Base-by-base conservation (phyloP, 192 early-diverging fungal genomes). In the Backusella westeae region DNA sequence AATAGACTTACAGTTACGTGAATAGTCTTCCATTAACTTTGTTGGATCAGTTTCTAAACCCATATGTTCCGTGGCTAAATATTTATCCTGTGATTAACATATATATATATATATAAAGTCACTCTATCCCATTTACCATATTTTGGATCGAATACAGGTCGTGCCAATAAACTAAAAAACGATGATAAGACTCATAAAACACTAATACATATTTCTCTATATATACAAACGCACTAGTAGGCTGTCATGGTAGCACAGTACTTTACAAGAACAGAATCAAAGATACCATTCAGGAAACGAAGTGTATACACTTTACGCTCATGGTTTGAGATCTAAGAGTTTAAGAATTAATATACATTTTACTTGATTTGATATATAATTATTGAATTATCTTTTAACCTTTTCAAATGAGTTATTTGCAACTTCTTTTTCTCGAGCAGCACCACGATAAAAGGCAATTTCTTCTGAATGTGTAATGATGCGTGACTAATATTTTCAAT, bases 391-490 rank as follows among this genome's bases (percentile, higher is more conserved):
- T 17, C 6, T 9, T 2, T 34, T 23, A 67, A 94, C 85, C 76
- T 85, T 85, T 49, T 83, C 80, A 78, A 92, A 95, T 32, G 85
- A 86, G 42, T 75, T 83, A 69, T 94, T 88, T 17, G 94, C 87
- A 4, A 92, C 89, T 34, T 83, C 83, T 73, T 89, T 88, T 82
- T 95, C 93, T 17, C 91, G 79, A 10, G 87, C 81, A 10, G 85
- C 87, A 72, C 94, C 94, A 38, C 81, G 78, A 69, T 93, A 94
- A 52, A 95, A 89, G 1, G 93, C 94, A 77, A 95, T 90, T 73
- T 94, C 93, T 77, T 94, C 94, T 3, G 94, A 93, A 72, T 95
- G 91, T 68, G 92, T 87, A 44, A 95, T 92, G n/a, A 96, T 88
- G 23, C 94, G 89, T 9, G 91, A 91, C 85, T 86, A 78, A 12